Percentiles rank a stretch among this genome's conserved stretches.
Evolutionary conservation across 805 yeast species (phyloP).

Genomic region (Nakazawaea ishiwadae): DNA sequence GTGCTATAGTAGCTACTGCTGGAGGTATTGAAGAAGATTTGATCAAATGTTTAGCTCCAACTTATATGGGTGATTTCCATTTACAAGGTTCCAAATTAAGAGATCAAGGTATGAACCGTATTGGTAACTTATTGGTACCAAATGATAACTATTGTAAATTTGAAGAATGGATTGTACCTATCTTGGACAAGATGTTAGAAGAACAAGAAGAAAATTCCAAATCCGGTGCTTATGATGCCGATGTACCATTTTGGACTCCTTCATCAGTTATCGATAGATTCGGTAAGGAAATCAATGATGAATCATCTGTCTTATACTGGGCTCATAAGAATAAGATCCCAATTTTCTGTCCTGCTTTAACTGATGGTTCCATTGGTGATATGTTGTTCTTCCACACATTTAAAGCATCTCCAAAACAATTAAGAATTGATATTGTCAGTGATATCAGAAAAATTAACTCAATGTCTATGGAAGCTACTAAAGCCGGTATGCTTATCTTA

Average conservation of each 20-base stretch:
- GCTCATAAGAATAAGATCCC: constrained; percentile 97
- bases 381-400: constrained; percentile 98
- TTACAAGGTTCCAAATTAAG: constrained; percentile 78
- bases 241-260: constrained; percentile 86
- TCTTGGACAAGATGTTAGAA: constrained; percentile 77
- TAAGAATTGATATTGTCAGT: constrained; percentile 87
- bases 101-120: constrained; percentile 95
- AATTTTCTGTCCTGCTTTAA: constrained; percentile 93
- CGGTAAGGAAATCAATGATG: constrained; percentile 94
- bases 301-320: constrained; percentile 92
- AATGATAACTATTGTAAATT: constrained; percentile 96
- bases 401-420: constrained; percentile 85
- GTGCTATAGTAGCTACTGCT: constrained; percentile 94
- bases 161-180: constrained; percentile 98
- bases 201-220: constrained; percentile 73
- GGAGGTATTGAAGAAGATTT: constrained; percentile 98
- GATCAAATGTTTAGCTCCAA: constrained; percentile 94
- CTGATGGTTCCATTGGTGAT: constrained; percentile 98
- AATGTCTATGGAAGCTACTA: constrained; percentile 89
- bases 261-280: constrained; percentile 86
- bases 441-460: constrained; percentile 91
- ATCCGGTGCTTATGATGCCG: constrained; percentile 61
- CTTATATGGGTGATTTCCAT: constrained; percentile 88
- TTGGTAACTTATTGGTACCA: constrained; percentile 95
- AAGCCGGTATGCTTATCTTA: constrained; percentile 92